Base-by-base conservation (phyloP, 164 flowering plant genomes). In the Vitis labrusca region DNA sequence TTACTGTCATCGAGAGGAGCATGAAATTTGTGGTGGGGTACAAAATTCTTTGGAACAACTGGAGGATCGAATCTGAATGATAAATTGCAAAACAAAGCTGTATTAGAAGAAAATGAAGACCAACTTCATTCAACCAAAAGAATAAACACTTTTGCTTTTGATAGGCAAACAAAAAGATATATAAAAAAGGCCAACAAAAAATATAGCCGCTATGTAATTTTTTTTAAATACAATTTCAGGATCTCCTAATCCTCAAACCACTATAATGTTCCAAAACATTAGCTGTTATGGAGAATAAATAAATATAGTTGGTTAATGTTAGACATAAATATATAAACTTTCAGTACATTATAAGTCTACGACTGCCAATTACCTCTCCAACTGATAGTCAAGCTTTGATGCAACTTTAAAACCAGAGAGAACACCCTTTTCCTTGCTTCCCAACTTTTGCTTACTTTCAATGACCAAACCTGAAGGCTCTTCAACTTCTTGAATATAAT, bases 1-100 rank as follows among this genome's bases (percentile, higher is more conserved):
- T 59, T 71, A 53, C 62, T 82, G 52, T 61, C 61, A 65, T 85
- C 88, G 67, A 82, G 87, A 62, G 94, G 87, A 54, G 85, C 81
- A 60, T 84, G 63, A 78, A 93, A 95, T 65, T 80, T 86, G 76
- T 93, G 97, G 65, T 71, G 76, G 19, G 98, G 90, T 61, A 84
- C 83, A 86, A 88, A 95, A 72, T 81, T 93, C 74, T 74, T 79
- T 10, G 96, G 98, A 81, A 95, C 78, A 23, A 77, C 78, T n/a
- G 98, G 99, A 76, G 97, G 94, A 68, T 84, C 78, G 75, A 82
- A 95, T 81, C 99, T 94, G 88, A 27, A 73, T n/a, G 73, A 70
- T 17, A 76, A 59, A 11, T 61, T 23, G 17, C 16, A 57, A 49
- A 55, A 29, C 10, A 44, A 29, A 69, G 16, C 19, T 30, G 55